Evolutionary conservation across 139 green algal species (phyloP), one percentile per base, ranked within the genome.

Genomic region (Zygnema circumcarinatum): DNA sequence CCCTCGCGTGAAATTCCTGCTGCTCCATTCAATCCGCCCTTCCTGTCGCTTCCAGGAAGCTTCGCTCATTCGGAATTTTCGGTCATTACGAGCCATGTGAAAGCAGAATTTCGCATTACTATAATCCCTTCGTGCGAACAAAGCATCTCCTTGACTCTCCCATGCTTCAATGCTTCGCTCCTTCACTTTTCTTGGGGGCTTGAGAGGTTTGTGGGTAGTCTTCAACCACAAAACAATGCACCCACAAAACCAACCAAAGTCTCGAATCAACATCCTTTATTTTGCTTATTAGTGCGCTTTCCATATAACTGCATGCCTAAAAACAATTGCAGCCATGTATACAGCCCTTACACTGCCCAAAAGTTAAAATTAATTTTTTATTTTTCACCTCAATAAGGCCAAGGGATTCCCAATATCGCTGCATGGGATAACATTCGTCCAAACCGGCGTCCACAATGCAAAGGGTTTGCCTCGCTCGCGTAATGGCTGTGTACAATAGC

Each of bases 401-500:
- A 16, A 62, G 47, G 16, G 47, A 62, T 25, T 62, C 47, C 47
- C 47, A 62, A 62, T 25, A 62, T 25, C 7, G 16, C 7, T 62
- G 7, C 47, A 62, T 62, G 7, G 47, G 47, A 62, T 7, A 7
- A 25, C 47, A 16, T 25, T 62, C 16, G 7, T 62, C 47, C 16
- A 16, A 7, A 16, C 16, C 16, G 7, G 7, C 47, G 16, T 62
- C 47, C 7, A 62, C 7, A 62, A 62, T 62, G 7, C 47, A 62
- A 25, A 96, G 76, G 73, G 93, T 94, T 85, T 92, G 93, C 85
- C 94, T 93, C 69, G 94, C 94, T 0, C 94, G 86, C 0, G 94
- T 96, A 39, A 96, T 42, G 1, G 94, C 94, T 0, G 94, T 96
- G 90, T 96, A 96, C 38, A 96, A 89, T 75, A 94, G 91, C 87